Conservation (phyloP, 495 filamentous ascomycete species). For the Penicillium egyptiacum region DNA sequence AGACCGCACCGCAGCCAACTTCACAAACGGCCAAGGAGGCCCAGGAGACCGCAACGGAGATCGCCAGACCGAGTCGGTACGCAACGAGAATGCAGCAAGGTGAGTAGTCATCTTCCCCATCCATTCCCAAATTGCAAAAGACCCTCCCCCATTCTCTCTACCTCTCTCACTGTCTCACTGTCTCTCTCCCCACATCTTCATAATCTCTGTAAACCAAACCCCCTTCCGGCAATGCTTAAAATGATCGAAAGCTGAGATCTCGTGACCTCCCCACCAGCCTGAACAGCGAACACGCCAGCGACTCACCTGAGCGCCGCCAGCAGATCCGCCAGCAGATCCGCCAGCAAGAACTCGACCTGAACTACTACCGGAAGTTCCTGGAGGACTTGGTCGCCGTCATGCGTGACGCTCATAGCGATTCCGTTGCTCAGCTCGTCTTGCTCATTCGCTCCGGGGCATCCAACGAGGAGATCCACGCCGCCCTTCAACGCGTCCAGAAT, state of each 20-base stretch:
- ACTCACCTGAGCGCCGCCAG: not conserved
- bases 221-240: not conserved
- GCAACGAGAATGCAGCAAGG: not conserved
- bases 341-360: slow-evolving; percentile 9
- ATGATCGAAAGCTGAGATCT: slow-evolving; percentile 4
- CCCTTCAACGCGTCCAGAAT: slow-evolving; percentile 19
- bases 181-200: not conserved
- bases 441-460: slow-evolving; percentile 39
- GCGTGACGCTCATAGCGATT: slow-evolving; percentile 25
- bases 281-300: not conserved
- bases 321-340: not conserved
- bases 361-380: slow-evolving; percentile 34
- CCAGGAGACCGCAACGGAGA: not conserved
- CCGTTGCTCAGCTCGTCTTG: slow-evolving; percentile 28
- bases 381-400: slow-evolving; percentile 33
- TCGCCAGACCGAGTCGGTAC: not conserved
- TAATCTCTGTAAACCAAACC: not conserved
- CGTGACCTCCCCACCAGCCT: not conserved
- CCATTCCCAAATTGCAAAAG: not conserved
- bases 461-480: slow-evolving; percentile 29
- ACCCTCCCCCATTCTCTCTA: not conserved
- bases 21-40: not conserved
- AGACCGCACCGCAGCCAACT: not conserved
- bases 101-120: not conserved
- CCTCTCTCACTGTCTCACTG: not conserved